These are phyloP conservation scores for Penicillium tannophilum DNA, from an alignment of 495 filamentous ascomycete genomes.

Conservation along the genomic window DNA sequence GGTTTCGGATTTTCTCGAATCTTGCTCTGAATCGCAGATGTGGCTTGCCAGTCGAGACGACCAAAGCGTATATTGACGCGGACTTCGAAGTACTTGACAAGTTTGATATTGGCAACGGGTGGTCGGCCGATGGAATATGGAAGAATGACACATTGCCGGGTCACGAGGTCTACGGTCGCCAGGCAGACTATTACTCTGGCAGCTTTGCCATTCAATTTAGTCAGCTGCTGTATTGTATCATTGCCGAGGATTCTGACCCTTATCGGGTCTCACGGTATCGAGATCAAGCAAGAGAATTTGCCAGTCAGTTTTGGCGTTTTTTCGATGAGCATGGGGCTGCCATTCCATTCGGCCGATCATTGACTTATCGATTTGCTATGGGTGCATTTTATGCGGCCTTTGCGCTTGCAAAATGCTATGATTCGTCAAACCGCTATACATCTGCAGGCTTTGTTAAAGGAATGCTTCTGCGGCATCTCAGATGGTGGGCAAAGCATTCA, in stretches of 20 bases:
- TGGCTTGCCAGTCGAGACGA: background rate
- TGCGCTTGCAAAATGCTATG: conserved; percentile 57
- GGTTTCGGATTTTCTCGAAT: background rate
- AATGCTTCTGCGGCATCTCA: conserved; percentile 65
- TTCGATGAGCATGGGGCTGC: conserved; percentile 38
- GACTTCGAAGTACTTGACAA: background rate
- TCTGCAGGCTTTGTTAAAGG: conserved; percentile 66
- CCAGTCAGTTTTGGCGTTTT: conserved; percentile 59
- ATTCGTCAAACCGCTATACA: conserved; percentile 60
- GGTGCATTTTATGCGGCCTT: conserved; percentile 72
- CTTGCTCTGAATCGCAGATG: background rate
- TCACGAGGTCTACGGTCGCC: conserved; percentile 13
- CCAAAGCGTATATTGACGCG: background rate
- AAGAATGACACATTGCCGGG: background rate
- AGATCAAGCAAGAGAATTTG: background rate
- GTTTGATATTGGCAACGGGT: background rate
- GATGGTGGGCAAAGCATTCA: conserved; percentile 76
- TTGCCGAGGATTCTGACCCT: conserved; percentile 10
- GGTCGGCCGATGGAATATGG: background rate
- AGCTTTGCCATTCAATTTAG: conserved; percentile 29
- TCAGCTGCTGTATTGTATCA: conserved; percentile 20
- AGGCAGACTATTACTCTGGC: conserved; percentile 28
- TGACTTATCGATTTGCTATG: conserved; percentile 76
- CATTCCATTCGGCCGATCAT: conserved; percentile 69
- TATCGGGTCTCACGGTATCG: background rate